phyloP scores from a whole-genome alignment of 1,284 basidiomycete species.

The Cryptococcus sp. region DNA sequence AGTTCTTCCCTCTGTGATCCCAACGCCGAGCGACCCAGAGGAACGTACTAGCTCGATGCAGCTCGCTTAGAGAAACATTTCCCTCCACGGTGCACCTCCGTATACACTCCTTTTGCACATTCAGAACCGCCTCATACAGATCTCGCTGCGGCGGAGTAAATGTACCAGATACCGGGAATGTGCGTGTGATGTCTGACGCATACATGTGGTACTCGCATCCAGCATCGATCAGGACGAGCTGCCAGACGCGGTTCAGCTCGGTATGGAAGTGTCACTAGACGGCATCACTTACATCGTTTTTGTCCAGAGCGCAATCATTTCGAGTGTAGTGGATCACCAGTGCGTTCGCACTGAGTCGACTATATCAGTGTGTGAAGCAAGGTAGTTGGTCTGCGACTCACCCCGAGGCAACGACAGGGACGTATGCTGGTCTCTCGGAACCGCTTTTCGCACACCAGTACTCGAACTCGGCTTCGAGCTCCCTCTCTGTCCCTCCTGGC shows the following conservation, averaged over 20 bases:
- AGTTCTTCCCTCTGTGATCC: neutral
- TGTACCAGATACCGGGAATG: constrained; percentile 78
- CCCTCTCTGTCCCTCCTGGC: constrained; percentile 70
- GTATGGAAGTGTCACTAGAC: neutral
- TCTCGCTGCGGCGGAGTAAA: constrained; percentile 82
- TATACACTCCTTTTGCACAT: constrained; percentile 57
- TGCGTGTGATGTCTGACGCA: constrained; percentile 94
- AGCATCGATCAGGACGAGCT: constrained; percentile 80
- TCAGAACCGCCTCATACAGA: constrained; percentile 70
- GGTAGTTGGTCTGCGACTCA: constrained; percentile 51
- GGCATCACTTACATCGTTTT: constrained; percentile 60
- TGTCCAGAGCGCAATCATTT: constrained; percentile 74
- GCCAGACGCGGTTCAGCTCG: neutral
- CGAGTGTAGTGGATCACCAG: constrained; percentile 89
- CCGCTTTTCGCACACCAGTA: constrained; percentile 78
- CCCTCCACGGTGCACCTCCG: constrained; percentile 57
- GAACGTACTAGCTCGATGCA: constrained; percentile 67
- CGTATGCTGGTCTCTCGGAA: constrained; percentile 82
- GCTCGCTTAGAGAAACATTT: constrained; percentile 66
- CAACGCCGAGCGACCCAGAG: neutral
- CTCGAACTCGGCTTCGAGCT: constrained; percentile 82
- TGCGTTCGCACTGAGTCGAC: constrained; percentile 66
- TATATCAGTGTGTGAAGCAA: neutral
- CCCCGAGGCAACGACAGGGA: constrained; percentile 93
- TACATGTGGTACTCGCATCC: constrained; percentile 90